A percentile compares a stretch with the other conserved stretches of the same genome.
Evolutionary conservation across 116 monocot genomes (phyloP).

Genomic region (Iris pallida): DNA sequence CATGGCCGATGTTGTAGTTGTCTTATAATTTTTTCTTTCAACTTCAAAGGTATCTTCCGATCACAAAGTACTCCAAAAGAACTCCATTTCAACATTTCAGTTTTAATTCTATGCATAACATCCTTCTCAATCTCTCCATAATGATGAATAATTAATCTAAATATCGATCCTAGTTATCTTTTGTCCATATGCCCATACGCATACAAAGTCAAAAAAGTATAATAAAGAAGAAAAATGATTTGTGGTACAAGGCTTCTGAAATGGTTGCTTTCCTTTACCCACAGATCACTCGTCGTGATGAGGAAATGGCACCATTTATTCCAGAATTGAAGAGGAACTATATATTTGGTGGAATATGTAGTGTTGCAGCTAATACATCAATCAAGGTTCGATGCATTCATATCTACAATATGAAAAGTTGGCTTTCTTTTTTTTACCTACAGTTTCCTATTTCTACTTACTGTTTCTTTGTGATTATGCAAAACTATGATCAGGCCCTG

Average conservation of each 20-base stretch:
- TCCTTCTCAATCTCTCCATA: too few relatives aligned
- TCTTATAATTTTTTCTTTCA: too few relatives aligned
- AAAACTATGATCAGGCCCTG: conserved; percentile 45
- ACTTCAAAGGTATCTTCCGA: too few relatives aligned
- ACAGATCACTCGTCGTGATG: conserved; percentile 93
- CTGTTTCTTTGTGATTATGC: background rate
- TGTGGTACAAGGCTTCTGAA: background rate
- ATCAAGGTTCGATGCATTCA: conserved; percentile 57
- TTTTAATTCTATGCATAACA: too few relatives aligned
- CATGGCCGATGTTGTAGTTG: too few relatives aligned
- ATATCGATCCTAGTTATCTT: too few relatives aligned
- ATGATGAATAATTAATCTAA: too few relatives aligned
- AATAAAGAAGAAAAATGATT: too few relatives aligned
- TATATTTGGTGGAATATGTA: conserved; percentile 93
- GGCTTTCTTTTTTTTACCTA: background rate
- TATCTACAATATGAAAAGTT: background rate
- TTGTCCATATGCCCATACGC: too few relatives aligned
- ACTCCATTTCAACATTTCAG: too few relatives aligned
- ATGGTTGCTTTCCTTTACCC: background rate
- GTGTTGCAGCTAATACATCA: conserved; percentile 78
- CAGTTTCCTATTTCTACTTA: conserved; percentile 1
- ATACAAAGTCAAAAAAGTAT: too few relatives aligned
- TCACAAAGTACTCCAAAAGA: too few relatives aligned
- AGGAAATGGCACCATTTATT: conserved; percentile 90
- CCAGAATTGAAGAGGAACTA: conserved; percentile 87